These are phyloP conservation scores for Calonectria pseudoreteaudii DNA, from an alignment of 2,329 filamentous ascomycete genomes.

Conservation along the genomic window DNA sequence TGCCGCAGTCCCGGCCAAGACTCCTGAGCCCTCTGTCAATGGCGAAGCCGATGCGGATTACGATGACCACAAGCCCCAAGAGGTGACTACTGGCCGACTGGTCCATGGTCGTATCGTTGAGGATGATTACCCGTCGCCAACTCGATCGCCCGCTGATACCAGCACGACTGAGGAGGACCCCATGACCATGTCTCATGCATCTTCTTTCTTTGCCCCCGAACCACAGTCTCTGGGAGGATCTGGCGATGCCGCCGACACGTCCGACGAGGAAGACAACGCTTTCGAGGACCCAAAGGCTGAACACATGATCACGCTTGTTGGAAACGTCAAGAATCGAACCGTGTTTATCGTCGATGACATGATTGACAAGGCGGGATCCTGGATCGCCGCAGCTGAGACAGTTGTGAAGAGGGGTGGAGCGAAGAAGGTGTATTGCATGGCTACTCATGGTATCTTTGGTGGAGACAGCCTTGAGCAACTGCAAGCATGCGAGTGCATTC, in stretches of 20 bases:
- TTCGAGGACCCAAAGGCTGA: constrained; percentile 84
- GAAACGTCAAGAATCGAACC: constrained; percentile 87
- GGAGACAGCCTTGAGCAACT: constrained; percentile 90
- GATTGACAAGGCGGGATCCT: constrained; percentile 97
- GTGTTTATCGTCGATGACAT: constrained; percentile 99
- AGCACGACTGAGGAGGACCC: constrained; percentile 78
- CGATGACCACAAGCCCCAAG: constrained; percentile 83
- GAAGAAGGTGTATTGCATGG: constrained; percentile 96
- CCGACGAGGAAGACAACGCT: constrained; percentile 94
- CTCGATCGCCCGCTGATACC: constrained; percentile 75
- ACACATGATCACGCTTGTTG: constrained; percentile 97
- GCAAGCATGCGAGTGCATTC: constrained; percentile 92
- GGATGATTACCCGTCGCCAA: constrained; percentile 88
- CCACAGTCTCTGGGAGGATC: constrained; percentile 82
- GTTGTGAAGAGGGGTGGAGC: constrained; percentile 93
- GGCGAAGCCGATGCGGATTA: constrained; percentile 61
- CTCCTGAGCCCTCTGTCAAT: constrained; percentile 44
- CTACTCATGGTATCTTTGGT: constrained; percentile 94
- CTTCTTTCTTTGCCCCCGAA: constrained; percentile 80
- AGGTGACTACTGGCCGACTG: constrained; percentile 91
- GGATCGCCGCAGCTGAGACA: constrained; percentile 97
- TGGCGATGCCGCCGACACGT: constrained; percentile 83
- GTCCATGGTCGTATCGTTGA: constrained; percentile 96
- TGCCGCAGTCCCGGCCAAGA: constrained; percentile 37
- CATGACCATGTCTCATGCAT: constrained; percentile 84